phyloP scores from a whole-genome alignment of 2,329 filamentous ascomycete species.

The Cladophialophora immunda region DNA sequence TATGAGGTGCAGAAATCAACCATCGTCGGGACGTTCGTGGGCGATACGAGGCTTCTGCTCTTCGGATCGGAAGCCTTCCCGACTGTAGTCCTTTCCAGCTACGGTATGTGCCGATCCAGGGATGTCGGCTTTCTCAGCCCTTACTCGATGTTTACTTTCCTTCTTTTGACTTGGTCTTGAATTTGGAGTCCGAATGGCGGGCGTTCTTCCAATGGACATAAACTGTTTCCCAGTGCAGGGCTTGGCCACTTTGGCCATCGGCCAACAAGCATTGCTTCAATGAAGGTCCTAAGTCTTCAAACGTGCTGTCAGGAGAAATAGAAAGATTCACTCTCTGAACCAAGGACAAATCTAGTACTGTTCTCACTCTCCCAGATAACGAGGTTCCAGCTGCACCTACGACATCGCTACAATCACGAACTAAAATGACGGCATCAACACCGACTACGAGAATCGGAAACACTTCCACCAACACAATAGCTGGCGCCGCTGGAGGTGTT shows the following conservation, averaged over 20 bases:
- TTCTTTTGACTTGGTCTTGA: neutral
- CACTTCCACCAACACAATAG: slow-evolving; percentile 16
- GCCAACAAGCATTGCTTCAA: neutral
- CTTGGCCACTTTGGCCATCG: neutral
- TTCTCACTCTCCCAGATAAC: neutral
- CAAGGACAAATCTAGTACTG: neutral
- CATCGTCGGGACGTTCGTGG: neutral
- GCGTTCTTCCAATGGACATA: too few relatives aligned
- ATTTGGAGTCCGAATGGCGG: neutral
- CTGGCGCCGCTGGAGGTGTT: slow-evolving; percentile 22
- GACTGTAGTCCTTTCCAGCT: neutral
- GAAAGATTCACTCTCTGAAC: neutral
- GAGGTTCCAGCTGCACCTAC: neutral
- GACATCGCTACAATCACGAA: neutral
- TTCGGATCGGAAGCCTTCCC: slow-evolving; percentile 3
- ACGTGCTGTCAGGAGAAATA: neutral
- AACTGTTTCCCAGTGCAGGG: neutral
- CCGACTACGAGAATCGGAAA: neutral
- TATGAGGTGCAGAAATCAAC: neutral
- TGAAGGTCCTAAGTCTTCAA: neutral
- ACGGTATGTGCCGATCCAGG: neutral
- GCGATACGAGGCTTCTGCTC: neutral
- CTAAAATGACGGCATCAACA: neutral
- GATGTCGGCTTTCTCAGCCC: neutral
- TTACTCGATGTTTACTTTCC: neutral